Evolutionary conservation across 495 filamentous ascomycete species (phyloP).

Genomic region (Penicillium riverlandense): DNA sequence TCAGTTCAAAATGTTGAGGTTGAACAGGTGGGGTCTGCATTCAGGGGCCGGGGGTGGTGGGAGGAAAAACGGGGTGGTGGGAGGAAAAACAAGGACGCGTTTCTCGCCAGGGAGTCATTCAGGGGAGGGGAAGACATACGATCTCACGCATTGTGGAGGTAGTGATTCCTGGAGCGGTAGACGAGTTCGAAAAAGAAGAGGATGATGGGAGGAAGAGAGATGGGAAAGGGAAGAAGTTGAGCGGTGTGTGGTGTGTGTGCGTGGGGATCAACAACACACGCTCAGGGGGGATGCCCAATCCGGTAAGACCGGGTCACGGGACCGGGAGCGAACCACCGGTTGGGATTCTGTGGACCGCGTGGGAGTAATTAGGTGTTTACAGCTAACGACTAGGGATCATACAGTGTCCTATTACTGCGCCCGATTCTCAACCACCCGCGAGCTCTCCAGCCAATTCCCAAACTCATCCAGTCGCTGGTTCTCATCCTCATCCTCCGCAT

Average conservation of each 20-base stretch:
- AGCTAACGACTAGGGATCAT: too few species aligned
- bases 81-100: conserved; percentile 29
- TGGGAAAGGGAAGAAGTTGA: conserved; percentile 13
- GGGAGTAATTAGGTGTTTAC: too few species aligned
- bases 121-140: conserved; percentile 49
- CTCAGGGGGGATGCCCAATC: conserved; percentile 19
- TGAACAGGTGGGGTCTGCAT: conserved; percentile 37
- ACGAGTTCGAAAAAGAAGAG: conserved; percentile 14
- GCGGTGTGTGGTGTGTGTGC: conserved; percentile 30
- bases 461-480: conserved; percentile 45
- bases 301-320: conserved; percentile 23
- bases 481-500: conserved; percentile 39
- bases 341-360: conserved; percentile 3
- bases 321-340: conserved; percentile 28
- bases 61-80: conserved; percentile 8
- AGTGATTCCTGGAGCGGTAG: conserved; percentile 33
- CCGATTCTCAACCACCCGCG: conserved; percentile 16
- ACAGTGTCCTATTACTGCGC: conserved; percentile 10
- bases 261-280: conserved; percentile 31
- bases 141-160: conserved; percentile 87
- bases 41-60: conserved; percentile 24
- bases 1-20: conserved; percentile 27
- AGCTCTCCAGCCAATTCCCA: conserved; percentile 48
- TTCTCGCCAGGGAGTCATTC: not conserved
- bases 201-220: conserved; percentile 2